phyloP scores from a whole-genome alignment of 352 stramenopile species.

The Blastocystis sp. region DNA sequence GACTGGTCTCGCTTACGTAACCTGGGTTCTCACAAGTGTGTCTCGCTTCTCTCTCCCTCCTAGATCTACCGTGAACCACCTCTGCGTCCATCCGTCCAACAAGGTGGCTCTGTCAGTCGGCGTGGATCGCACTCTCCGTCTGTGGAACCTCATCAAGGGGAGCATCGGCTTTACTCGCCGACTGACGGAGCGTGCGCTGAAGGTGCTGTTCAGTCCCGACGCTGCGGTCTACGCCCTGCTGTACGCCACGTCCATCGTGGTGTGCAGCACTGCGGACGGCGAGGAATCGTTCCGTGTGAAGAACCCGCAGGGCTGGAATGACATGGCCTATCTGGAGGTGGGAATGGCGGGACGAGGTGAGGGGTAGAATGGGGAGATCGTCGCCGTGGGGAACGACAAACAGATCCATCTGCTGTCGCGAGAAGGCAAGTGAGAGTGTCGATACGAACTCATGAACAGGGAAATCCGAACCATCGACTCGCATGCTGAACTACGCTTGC shows the following conservation, averaged over 20 bases:
- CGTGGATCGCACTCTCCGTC: constrained; percentile 75
- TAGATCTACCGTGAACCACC: constrained; percentile 75
- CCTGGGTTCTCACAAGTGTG: constrained; percentile 68
- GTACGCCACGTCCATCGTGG: neutral
- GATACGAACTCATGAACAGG: neutral
- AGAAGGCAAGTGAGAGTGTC: neutral
- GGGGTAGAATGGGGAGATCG: constrained; percentile 20
- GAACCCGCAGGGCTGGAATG: neutral
- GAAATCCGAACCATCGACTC: neutral
- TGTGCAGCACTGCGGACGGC: constrained; percentile 22
- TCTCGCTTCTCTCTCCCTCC: neutral
- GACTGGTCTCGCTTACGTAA: constrained; percentile 82
- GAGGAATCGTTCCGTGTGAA: neutral
- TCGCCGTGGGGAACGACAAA: constrained; percentile 50
- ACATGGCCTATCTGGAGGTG: constrained; percentile 19
- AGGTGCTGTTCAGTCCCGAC: constrained; percentile 63
- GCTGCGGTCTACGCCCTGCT: neutral
- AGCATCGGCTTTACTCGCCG: constrained; percentile 78
- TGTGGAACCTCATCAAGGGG: constrained; percentile 82
- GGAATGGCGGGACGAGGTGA: neutral
- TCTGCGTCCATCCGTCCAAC: constrained; percentile 78
- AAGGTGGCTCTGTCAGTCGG: constrained; percentile 79
- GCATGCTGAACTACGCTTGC: neutral
- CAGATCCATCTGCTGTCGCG: constrained; percentile 25
- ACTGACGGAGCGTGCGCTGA: constrained; percentile 73